Conservation (phyloP, 768 basidiomycete species). For the Tulasnella sp. region DNA sequence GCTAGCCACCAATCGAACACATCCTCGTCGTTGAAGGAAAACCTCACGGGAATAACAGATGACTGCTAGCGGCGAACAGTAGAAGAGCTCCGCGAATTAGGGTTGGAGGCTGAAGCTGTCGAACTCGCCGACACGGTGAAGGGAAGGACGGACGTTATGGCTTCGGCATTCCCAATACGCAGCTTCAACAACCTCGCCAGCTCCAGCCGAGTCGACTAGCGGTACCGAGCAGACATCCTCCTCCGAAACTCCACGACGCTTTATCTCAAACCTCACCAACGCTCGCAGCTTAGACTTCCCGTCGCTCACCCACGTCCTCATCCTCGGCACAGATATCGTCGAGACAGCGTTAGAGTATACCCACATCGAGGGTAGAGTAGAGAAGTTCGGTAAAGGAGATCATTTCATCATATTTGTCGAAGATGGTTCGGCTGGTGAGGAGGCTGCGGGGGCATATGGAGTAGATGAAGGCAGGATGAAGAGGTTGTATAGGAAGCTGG, state of each 20-base stretch:
- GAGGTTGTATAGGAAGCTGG: conserved; percentile 20
- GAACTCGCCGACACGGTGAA: conserved; percentile 19
- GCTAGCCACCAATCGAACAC: no score
- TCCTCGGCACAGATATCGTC: not conserved
- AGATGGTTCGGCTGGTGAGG: not conserved
- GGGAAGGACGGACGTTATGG: conserved; percentile 6
- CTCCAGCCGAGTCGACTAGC: not conserved
- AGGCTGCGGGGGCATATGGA: not conserved
- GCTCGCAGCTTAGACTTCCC: conserved; percentile 30
- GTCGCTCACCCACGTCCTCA: conserved; percentile 24
- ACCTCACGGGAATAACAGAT: no score
- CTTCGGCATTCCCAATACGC: not conserved
- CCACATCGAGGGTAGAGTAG: conserved; percentile 26
- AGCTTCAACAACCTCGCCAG: not conserved
- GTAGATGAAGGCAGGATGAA: not conserved
- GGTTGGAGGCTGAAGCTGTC: conserved; percentile 17
- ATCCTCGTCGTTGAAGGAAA: no score
- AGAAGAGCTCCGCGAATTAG: conserved; percentile 17
- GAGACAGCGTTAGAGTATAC: conserved; percentile 1
- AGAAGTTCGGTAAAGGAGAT: conserved; percentile 19
- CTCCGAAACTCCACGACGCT: conserved; percentile 5
- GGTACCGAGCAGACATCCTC: not conserved
- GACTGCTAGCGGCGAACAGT: conserved; percentile 15
- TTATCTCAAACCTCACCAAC: conserved; percentile 30
- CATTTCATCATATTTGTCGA: conserved; percentile 28